Base-by-base conservation (phyloP, 2,329 filamentous ascomycete genomes). In the Graphilbum ipis-grandicollis region DNA sequence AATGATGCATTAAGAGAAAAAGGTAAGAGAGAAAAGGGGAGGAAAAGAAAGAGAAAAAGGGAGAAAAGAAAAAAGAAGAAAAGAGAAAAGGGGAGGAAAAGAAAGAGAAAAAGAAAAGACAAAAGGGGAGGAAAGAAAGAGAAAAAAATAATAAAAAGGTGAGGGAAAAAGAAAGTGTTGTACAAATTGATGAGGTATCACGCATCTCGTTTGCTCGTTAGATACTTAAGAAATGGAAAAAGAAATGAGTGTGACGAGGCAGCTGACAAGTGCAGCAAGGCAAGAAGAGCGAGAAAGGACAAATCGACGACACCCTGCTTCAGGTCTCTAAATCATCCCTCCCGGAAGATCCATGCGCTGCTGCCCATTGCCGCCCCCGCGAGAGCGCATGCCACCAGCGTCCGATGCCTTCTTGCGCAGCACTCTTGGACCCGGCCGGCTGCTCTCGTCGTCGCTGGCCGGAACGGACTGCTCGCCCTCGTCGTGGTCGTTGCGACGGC, bases 381-480 rank as follows among this genome's bases (percentile, higher is more conserved):
- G 41, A 31, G 31, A 34, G 28, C 40, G 42, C 34, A 43, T 30
- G 18, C 39, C 41, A 19, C 52, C 53, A 19, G 52, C 54, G 35
- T 68, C 63, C 34, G 56, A 56, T 5, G 52, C 53, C 18, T 57
- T 51, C 46, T 65, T 63, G 38, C 61, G 60, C 25, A 65, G 50
- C 22, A 55, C 52, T 30, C 59, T 57, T 23, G 56, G 56, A 30
- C 56, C 56, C 9, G 50, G 41, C 19, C 46, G 54, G 12, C 44
- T 46, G 8, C 56, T 55, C 14, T 65, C 59, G n/a, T 64, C 58
- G 21, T 64, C 59, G 37, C 49, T 54, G 12, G 44, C 35, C 13
- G 39, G 2, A 46, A 49, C 36, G 49, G 52, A 10, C 41, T 45
- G 38, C 46, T 51, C 31, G 38, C 41, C 39, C 22, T 55, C 53